Percentiles rank a stretch among this genome's conserved stretches.
Conservation (phyloP, 2,329 filamentous ascomycete species). For the Aspergillus ruber region DNA sequence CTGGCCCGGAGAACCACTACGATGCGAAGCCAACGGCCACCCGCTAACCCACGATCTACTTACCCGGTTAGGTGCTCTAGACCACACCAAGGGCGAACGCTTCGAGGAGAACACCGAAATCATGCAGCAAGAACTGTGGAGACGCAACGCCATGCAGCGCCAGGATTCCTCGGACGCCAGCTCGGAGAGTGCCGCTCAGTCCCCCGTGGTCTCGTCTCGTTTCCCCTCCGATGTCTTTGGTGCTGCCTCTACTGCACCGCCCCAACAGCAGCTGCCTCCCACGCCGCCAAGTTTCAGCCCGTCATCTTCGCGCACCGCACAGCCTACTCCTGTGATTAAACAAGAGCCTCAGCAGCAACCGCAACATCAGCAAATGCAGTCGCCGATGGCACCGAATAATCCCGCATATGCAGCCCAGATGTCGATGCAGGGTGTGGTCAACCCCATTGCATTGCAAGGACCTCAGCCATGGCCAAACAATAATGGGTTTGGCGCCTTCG, state of each 20-base stretch:
- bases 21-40: constrained; percentile 47
- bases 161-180: constrained; percentile 52
- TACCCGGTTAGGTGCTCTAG: constrained; percentile 52
- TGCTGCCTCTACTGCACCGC: background rate
- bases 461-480: constrained; percentile 20
- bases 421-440: constrained; percentile 30
- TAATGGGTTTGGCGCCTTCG: constrained; percentile 21
- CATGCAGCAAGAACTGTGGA: constrained; percentile 51
- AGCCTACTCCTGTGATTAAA: constrained; percentile 21
- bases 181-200: constrained; percentile 48
- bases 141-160: constrained; percentile 48
- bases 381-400: constrained; percentile 11
- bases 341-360: constrained; percentile 13
- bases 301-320: constrained; percentile 16
- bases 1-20: constrained; percentile 51
- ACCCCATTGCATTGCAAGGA: constrained; percentile 30
- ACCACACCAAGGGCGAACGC: constrained; percentile 45
- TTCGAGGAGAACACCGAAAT: constrained; percentile 55
- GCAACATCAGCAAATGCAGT: background rate
- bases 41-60: constrained; percentile 60
- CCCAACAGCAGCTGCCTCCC: constrained; percentile 24
- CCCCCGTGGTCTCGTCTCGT: constrained; percentile 26
- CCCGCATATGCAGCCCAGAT: constrained; percentile 18
- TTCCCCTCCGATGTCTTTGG: constrained; percentile 24
- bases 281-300: constrained; percentile 38